Base-by-base conservation (phyloP, 352 stramenopile genomes). In the Phytophthora pinifolia region DNA sequence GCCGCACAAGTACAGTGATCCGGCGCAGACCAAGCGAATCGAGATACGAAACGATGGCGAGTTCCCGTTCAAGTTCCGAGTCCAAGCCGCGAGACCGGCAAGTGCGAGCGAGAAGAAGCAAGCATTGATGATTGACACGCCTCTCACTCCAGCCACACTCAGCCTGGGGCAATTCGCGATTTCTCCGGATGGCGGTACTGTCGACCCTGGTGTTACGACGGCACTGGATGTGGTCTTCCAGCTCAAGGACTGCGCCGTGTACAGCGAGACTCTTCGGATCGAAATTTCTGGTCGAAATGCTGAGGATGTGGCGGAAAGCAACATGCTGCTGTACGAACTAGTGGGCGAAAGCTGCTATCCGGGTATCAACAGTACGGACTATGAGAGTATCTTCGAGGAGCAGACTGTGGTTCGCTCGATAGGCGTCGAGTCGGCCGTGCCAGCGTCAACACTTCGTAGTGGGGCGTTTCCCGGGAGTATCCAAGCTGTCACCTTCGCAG, bases 371-470 rank as follows among this genome's bases (percentile, higher is more conserved):
- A 88, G 75, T 6, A 78, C 59, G 9, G 86, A 98, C 49, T 97
- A 73, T 34, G 75, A 96, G 20, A 86, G 68, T 34, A 98, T 98
- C 45, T 98, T 98, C 49, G 94, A 98, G 61, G 94, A 98, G 70
- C 94, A 98, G 57, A 92, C 87, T 6, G 90, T 98, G 15, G 75
- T 98, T 36, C 74, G 67, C 2, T 86, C 81, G 0, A 67, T 98
- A 34, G 74, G 70, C 10, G 54, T 86, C 3, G 72, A 82, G 1
- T 46, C 58, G 2, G 51, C 41, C 27, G 41, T 49, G 34, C 33
- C 47, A 43, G n/a, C 31, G n/a, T 41, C 52, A 50, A 46, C 46
- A 8, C 45, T 54, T 36, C 59, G 52, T 10, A 60, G 41, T 41
- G 46, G 59, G 25, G 15, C 44, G 8, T 63, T 66, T 15, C 54